phyloP scores from a whole-genome alignment of 805 yeast species.

The Sugiyamaella chiloensis region DNA sequence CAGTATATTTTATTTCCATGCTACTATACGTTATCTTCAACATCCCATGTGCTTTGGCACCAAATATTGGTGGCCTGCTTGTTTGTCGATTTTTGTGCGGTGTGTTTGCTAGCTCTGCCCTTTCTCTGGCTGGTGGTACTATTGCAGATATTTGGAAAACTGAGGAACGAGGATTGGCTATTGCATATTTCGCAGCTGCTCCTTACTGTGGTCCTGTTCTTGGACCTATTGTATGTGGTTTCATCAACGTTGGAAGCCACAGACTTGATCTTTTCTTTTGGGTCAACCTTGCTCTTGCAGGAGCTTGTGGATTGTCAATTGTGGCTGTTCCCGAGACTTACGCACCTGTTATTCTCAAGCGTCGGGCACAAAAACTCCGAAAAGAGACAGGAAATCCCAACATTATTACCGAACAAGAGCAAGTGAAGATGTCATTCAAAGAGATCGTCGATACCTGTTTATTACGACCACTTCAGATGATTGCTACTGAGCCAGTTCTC shows the following conservation, averaged over 20 bases:
- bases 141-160: slow-evolving; percentile 85
- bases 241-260: slow-evolving; percentile 68
- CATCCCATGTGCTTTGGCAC: slow-evolving; percentile 82
- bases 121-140: slow-evolving; percentile 86
- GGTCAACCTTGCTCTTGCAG: slow-evolving; percentile 92
- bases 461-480: slow-evolving; percentile 72
- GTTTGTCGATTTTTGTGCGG: slow-evolving; percentile 87
- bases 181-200: slow-evolving; percentile 86
- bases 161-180: slow-evolving; percentile 80
- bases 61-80: slow-evolving; percentile 74
- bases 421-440: slow-evolving; percentile 65
- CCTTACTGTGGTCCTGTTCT: slow-evolving; percentile 92
- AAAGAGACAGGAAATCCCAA: slow-evolving; percentile 78
- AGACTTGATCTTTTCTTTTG: slow-evolving; percentile 67
- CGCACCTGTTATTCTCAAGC: slow-evolving; percentile 80
- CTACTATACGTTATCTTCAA: slow-evolving; percentile 73
- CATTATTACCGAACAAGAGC: slow-evolving; percentile 94
- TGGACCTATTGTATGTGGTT: slow-evolving; percentile 87
- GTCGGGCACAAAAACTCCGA: slow-evolving; percentile 65
- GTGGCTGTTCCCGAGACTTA: slow-evolving; percentile 83
- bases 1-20: slow-evolving; percentile 76
- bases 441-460: slow-evolving; percentile 69
- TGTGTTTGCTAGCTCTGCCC: slow-evolving; percentile 77
- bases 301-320: slow-evolving; percentile 69
- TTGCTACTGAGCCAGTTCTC: slow-evolving; percentile 77